Evolutionary conservation across 129 eudicot species (phyloP), one percentile per base, ranked within the genome.

Genomic region (Flaveria linearis): DNA sequence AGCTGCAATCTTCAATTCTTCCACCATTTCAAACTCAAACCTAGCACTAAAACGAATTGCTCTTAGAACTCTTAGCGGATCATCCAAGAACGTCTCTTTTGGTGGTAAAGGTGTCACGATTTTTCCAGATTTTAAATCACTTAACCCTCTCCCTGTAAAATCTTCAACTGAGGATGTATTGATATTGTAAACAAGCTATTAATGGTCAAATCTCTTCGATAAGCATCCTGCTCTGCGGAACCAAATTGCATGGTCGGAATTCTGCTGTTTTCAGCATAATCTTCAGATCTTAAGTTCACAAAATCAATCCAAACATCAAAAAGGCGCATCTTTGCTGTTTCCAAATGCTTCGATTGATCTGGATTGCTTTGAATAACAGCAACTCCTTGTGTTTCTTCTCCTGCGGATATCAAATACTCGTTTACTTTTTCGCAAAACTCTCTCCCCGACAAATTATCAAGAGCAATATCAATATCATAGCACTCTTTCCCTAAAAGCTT

Each of bases 401-500:
- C 97, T 4, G 82, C 45, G 16, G 89, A 83, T 16, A 83, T 65
- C 78, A 94, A 84, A 81, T 94, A 94, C 78, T 94, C 92, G 1
- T 91, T 89, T 47, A 94, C 85, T 18, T 94, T 94, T 17, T 94
- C 97, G 74, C 97, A 91, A 22, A 94, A 91, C 28, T 91, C 99
- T 73, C 63, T 81, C 6, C 99, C 99, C 85, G 87, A 30, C 96
- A 94, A 89, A 86, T 91, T 68, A 76, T 94, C 97, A 5, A 94
- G 86, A 10, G 99, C 99, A 52, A 94, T 89, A 82, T 94, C 99
- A 43, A 94, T 94, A 72, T 94, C 99, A 68, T 84, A 91, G 68
- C 99, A 94, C 16, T 94, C 99, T 85, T 91, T 91, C 50, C 99
- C 99, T 73, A 94, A 71, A 49, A 94, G 93, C 93, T 94, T 94